Percentiles rank a stretch among this genome's conserved stretches.
These are phyloP conservation scores for Powellomyces hirtus DNA, from an alignment of 192 early-diverging fungal genomes.

Conservation along the genomic window DNA sequence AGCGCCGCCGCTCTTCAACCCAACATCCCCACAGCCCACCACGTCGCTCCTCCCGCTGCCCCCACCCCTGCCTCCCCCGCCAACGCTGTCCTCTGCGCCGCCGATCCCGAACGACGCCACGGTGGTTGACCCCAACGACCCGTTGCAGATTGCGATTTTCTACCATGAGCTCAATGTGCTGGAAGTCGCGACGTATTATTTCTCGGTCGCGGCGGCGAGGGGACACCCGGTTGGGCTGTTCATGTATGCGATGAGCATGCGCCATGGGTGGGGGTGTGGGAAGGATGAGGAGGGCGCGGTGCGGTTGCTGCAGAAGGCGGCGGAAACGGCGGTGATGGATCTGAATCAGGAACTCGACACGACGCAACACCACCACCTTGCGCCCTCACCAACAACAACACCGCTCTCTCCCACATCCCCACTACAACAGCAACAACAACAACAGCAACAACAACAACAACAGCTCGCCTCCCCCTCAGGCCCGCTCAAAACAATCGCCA, in stretches of 20 bases:
- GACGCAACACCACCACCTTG: not conserved
- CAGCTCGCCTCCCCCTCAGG: not conserved
- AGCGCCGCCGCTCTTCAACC: not conserved
- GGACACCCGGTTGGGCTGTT: slow-evolving; percentile 46
- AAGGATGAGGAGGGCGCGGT: slow-evolving; percentile 40
- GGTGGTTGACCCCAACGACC: slow-evolving; percentile 37
- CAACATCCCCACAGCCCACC: not conserved
- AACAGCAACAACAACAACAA: no score
- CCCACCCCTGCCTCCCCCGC: slow-evolving; percentile 14
- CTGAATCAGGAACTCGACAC: slow-evolving; percentile 1
- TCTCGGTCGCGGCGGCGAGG: slow-evolving; percentile 39
- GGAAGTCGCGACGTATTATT: slow-evolving; percentile 50
- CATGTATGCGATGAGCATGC: slow-evolving; percentile 51
- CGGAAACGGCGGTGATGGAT: slow-evolving; percentile 32
- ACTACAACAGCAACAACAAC: no score
- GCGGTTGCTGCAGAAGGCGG: slow-evolving; percentile 28
- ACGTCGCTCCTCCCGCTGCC: slow-evolving; percentile 15
- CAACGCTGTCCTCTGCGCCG: slow-evolving; percentile 15
- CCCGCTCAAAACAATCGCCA: slow-evolving; percentile 22
- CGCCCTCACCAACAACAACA: not conserved
- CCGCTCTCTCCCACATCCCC: not conserved
- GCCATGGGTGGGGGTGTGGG: slow-evolving; percentile 50
- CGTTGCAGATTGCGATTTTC: slow-evolving; percentile 42
- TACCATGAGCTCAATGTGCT: slow-evolving; percentile 48
- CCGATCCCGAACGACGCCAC: slow-evolving; percentile 18